Conservation (phyloP, 2,329 filamentous ascomycete genomes). For the Parafenestella ontariensis region DNA sequence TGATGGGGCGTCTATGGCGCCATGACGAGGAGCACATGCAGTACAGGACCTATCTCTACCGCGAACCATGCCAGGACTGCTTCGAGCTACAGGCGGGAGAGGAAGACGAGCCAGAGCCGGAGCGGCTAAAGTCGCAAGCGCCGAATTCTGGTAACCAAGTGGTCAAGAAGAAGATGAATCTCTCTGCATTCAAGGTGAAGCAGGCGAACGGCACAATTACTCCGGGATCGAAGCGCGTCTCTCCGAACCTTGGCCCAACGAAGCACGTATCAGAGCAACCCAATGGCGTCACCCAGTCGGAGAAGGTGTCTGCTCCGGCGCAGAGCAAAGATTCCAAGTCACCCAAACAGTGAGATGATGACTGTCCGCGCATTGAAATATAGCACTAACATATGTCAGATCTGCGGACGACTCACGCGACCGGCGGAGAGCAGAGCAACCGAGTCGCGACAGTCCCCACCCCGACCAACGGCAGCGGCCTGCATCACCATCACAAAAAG, state of each 20-base stretch:
- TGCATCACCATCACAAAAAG: conserved; percentile 37
- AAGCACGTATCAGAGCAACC: conserved; percentile 27
- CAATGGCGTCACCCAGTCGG: conserved; percentile 36
- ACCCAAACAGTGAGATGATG: conserved; percentile 29
- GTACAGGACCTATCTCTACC: conserved; percentile 68
- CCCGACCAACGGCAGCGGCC: conserved; percentile 20
- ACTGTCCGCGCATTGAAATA: background rate
- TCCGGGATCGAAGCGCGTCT: conserved; percentile 40
- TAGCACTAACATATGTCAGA: conserved; percentile 28
- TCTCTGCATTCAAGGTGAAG: conserved; percentile 68
- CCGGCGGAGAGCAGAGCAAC: conserved; percentile 24
- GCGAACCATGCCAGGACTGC: conserved; percentile 60
- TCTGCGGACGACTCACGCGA: conserved; percentile 21
- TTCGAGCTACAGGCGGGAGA: conserved; percentile 60
- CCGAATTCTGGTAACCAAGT: conserved; percentile 43
- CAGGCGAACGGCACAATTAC: conserved; percentile 47
- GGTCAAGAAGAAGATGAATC: conserved; percentile 67
- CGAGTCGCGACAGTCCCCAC: conserved; percentile 16
- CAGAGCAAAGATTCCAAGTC: conserved; percentile 23
- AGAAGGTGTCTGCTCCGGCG: conserved; percentile 20
- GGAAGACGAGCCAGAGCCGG: conserved; percentile 58
- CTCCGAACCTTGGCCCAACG: conserved; percentile 32
- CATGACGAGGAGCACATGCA: conserved; percentile 65
- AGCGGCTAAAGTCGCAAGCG: conserved; percentile 44
- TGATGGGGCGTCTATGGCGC: conserved; percentile 60